Percentiles rank a stretch among this genome's conserved stretches.
Evolutionary conservation across 129 eudicot genomes (phyloP).

Genomic region (Daucus carota): DH1_v3.0 NC_030382.2:48355501-48356000

Average conservation of each 20-base stretch:
- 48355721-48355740: slow-evolving; percentile 41
- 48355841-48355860: slow-evolving; percentile 75
- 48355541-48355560: slow-evolving; percentile 54
- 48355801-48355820: slow-evolving; percentile 69
- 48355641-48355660: slow-evolving; percentile 86
- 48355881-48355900: slow-evolving; percentile 54
- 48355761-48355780: slow-evolving; percentile 16
- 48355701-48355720: slow-evolving; percentile 61
- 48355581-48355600: slow-evolving; percentile 74
- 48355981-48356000: slow-evolving; percentile 3
- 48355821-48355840: slow-evolving; percentile 83
- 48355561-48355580: slow-evolving; percentile 75
- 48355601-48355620: slow-evolving; percentile 90
- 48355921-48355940: slow-evolving; percentile 63
- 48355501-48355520: neutral
- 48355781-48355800: slow-evolving; percentile 55
- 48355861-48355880: slow-evolving; percentile 70
- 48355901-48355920: slow-evolving; percentile 65
- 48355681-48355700: slow-evolving; percentile 81
- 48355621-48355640: slow-evolving; percentile 88
- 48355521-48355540: neutral
- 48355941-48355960: slow-evolving; percentile 57
- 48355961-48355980: slow-evolving; percentile 65
- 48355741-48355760: slow-evolving; percentile 25
- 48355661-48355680: slow-evolving; percentile 63